phyloP scores from a whole-genome alignment of 2,329 filamentous ascomycete genomes.

The Dactylellina parvicollis region DNA sequence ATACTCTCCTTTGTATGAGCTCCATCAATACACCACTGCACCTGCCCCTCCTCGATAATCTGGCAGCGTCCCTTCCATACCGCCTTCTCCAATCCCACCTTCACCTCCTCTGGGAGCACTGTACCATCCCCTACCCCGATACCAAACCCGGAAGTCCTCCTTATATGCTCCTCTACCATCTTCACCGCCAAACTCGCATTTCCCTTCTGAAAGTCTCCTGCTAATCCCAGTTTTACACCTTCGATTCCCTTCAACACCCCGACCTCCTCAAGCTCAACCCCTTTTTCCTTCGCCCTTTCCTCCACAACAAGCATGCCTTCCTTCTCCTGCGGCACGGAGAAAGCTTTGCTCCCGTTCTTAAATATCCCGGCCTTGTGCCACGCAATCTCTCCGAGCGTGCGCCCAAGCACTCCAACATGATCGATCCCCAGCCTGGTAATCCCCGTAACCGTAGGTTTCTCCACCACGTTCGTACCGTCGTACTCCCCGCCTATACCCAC shows the following conservation, averaged over 20 bases:
- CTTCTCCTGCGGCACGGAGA: constrained; percentile 70
- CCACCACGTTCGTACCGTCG: constrained; percentile 88
- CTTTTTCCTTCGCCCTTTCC: constrained; percentile 70
- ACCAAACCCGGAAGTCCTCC: constrained; percentile 61
- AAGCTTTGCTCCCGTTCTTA: constrained; percentile 72
- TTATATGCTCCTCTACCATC: constrained; percentile 70
- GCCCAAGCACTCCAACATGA: constrained; percentile 81
- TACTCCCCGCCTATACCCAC: constrained; percentile 95
- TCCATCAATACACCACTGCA: constrained; percentile 84
- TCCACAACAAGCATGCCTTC: constrained; percentile 70
- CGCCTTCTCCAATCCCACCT: constrained; percentile 73
- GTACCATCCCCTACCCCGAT: constrained; percentile 60
- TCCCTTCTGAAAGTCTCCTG: constrained; percentile 68
- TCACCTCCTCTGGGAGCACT: constrained; percentile 70
- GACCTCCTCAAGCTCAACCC: constrained; percentile 63
- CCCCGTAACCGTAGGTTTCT: constrained; percentile 74
- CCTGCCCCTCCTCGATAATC: constrained; percentile 67
- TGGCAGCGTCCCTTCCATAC: constrained; percentile 82
- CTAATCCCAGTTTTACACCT: constrained; percentile 61
- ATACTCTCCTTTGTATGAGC: constrained; percentile 89
- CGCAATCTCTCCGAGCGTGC: constrained; percentile 81
- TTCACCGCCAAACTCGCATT: constrained; percentile 70
- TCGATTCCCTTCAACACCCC: constrained; percentile 57
- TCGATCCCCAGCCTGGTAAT: constrained; percentile 87
- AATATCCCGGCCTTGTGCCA: constrained; percentile 95